Percentiles rank a stretch among this genome's conserved stretches.
Evolutionary conservation across 768 basidiomycete species (phyloP).

Genomic region (Rhizopogon sp.): DNA sequence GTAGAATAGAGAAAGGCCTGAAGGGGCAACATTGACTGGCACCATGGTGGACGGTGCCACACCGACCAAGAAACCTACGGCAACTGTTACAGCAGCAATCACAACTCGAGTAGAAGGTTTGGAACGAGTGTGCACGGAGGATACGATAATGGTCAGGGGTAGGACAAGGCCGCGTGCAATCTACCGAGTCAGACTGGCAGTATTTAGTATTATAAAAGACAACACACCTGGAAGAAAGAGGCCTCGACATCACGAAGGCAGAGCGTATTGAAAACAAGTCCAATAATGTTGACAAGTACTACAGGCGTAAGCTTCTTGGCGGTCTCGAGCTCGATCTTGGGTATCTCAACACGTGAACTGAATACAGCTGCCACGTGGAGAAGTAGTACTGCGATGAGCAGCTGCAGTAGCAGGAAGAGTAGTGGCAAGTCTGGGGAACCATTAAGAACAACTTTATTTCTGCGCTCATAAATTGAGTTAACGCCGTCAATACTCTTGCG

Average conservation of each 20-base stretch:
- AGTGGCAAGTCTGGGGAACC: constrained; percentile 62
- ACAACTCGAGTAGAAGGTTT: constrained; percentile 52
- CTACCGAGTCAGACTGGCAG: constrained; percentile 29
- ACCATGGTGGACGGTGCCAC: constrained; percentile 51
- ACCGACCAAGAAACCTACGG: constrained; percentile 73
- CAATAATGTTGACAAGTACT: constrained; percentile 64
- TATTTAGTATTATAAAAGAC: not conserved
- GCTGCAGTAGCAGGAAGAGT: constrained; percentile 62
- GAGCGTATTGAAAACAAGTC: constrained; percentile 74
- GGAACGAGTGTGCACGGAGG: constrained; percentile 52
- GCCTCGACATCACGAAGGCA: constrained; percentile 78
- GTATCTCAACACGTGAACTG: constrained; percentile 50
- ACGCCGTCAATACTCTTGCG: not conserved
- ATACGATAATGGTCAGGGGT: constrained; percentile 75
- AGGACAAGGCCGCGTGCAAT: constrained; percentile 83
- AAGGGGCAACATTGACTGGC: constrained; percentile 40
- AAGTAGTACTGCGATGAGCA: constrained; percentile 62
- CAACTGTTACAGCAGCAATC: constrained; percentile 57
- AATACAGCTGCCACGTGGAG: constrained; percentile 51
- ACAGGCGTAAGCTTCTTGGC: constrained; percentile 60
- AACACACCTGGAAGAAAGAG: constrained; percentile 68
- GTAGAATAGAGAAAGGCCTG: constrained; percentile 57
- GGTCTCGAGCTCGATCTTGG: constrained; percentile 43
- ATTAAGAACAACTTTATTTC: constrained; percentile 74
- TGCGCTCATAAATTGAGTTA: constrained; percentile 20